Evolutionary conservation across 2,329 filamentous ascomycete genomes (phyloP), one percentile per base, ranked within the genome.

Genomic region (Cladosporium austrohemisphaericum): DNA sequence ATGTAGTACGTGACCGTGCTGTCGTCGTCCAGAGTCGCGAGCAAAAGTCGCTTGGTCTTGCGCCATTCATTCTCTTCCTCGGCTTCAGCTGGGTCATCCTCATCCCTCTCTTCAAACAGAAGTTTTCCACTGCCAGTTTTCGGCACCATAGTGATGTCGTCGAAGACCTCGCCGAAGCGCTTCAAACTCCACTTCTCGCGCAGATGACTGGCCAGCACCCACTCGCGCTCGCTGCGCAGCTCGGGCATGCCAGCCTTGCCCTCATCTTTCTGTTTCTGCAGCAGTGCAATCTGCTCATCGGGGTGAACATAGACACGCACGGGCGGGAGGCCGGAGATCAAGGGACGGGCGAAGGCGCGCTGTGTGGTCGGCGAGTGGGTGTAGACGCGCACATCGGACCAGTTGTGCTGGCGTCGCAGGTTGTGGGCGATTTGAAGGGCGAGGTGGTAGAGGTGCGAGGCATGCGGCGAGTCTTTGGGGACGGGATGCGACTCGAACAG

Each of bases 1-100:
- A 91, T 77, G 64, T 93, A 93, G 69, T 92, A 93, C 32, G 88
- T 85, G 14, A 93, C 77, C 0, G 88, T 92, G 56, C 87, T 91
- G 68, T 93, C 88, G 59, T 86, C 81, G 63, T 89, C 84, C 40
- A 89, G 72, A 2, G 84, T 86, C 13, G 85, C 86, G 44, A 93
- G 72, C n/a, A 92, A 64, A 9, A 91, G 66, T 53, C 87, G 76
- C 72, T 91, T 92, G 40, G 66, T 69, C 18, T 60, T 66, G 53
- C 73, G 67, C 73, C 73, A 76, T 4, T 64, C 64, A 46, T 69
- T 69, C 37, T 32, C 56, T 38, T 64, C 63, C 18, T 38, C 25
- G 8, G 18, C 43, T 25, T 55, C 49, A 7, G 41, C 49, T 14
- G 59, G 55, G 3, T 58, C 51, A 7, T 59, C 56, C 10, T 60